These are phyloP conservation scores for Metschnikowia sp. DNA, from an alignment of 805 yeast species.

Conservation along the genomic window DNA sequence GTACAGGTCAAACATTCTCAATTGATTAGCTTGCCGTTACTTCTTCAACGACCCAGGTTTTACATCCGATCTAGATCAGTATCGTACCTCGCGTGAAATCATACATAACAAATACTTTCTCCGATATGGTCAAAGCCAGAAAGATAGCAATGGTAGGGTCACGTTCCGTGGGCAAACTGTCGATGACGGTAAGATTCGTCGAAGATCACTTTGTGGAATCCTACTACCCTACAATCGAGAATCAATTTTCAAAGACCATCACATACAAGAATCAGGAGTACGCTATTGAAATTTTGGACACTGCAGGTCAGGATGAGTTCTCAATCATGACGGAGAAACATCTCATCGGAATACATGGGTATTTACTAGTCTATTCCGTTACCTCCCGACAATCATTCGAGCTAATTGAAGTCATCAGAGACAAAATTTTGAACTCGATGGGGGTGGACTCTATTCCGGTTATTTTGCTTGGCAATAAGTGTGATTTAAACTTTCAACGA, in stretches of 20 bases:
- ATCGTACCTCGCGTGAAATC: too few species aligned
- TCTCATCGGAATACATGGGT: slow-evolving; percentile 79
- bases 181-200: slow-evolving; percentile 78
- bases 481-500: slow-evolving; percentile 19
- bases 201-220: slow-evolving; percentile 87
- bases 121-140: slow-evolving; percentile 48
- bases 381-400: slow-evolving; percentile 77
- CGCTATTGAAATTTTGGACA: slow-evolving; percentile 80
- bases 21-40: too few species aligned
- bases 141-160: slow-evolving; percentile 86
- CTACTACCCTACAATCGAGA: slow-evolving; percentile 89
- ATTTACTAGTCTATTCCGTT: slow-evolving; percentile 76
- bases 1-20: too few species aligned
- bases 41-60: too few species aligned
- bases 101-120: not conserved
- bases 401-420: slow-evolving; percentile 70
- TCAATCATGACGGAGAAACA: slow-evolving; percentile 76
- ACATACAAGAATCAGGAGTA: slow-evolving; percentile 70
- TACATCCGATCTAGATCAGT: too few species aligned
- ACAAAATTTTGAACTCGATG: slow-evolving; percentile 71
- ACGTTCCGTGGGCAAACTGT: slow-evolving; percentile 84
- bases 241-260: slow-evolving; percentile 71
- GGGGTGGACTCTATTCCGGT: slow-evolving; percentile 48
- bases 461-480: slow-evolving; percentile 31
- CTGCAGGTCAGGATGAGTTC: slow-evolving; percentile 93